Base-by-base conservation (phyloP, 2,329 filamentous ascomycete genomes). In the Trichoderma gracile region DNA sequence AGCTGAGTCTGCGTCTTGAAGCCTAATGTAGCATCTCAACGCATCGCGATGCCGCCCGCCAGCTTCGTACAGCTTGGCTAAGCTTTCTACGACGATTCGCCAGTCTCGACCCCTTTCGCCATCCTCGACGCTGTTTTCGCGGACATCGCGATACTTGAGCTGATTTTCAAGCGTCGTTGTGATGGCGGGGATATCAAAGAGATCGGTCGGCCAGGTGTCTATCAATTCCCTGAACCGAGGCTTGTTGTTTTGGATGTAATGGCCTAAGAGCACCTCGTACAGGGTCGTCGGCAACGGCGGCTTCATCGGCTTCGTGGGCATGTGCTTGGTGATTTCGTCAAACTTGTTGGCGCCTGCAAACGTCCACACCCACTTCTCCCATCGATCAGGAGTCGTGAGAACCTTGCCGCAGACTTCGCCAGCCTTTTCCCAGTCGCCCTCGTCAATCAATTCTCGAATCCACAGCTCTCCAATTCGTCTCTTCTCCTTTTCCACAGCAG, bases 361-460 rank as follows among this genome's bases (percentile, higher is more conserved):
- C 0, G 86, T 89, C 86, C 91, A 96, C 5, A 96, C 90, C 93
- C 94, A 98, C 71, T 96, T 92, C 78, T 98, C 93, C 95, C 95
- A 99, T 69, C 89, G 82, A 54, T 89, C 83, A 1, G 92, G 87
- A 1, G 89, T 92, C 49, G 87, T 87, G 1, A 99, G 81, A 0
- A 97, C 93, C 72, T 89, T 92, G 15, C 89, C 91, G 65, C 93
- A 94, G 4, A 96, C 82, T 71, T 89, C 83, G 0, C 92, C 94
- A 6, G 95, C 95, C 64, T 84, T 81, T 9, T 75, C 74, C 95
- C 95, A 99, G 67, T 94, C 83, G 9, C 86, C 83, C 0, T 85
- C 82, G 42, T 88, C 85, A 40, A 97, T 85, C 40, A 98, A 83
- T 71, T 97, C 91, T 66, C 93, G 88, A 40, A 99, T 83, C 95